Conservation (phyloP, 176 grass and related monocot genomes). For the Paspalum vaginatum region DNA sequence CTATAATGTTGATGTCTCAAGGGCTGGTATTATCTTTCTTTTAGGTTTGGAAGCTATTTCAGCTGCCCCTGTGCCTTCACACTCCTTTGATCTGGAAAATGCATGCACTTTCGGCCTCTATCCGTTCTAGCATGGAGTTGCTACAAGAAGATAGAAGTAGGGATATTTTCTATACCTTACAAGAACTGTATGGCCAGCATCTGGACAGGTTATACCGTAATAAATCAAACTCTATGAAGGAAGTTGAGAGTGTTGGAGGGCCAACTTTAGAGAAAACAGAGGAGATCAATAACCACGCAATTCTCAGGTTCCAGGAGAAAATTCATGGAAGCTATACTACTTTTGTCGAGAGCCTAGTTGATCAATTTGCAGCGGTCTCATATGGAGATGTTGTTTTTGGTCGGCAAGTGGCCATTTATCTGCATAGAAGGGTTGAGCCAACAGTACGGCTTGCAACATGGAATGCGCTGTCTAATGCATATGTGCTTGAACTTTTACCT, state of each 20-base stretch:
- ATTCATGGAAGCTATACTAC: constrained; percentile 89
- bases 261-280: constrained; percentile 27
- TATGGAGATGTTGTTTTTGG: constrained; percentile 83
- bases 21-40: constrained; percentile 79
- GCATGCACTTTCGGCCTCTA: constrained; percentile 79
- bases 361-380: constrained; percentile 84
- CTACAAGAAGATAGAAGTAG: constrained; percentile 79
- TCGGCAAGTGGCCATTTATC: constrained; percentile 89
- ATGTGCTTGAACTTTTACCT: constrained; percentile 84
- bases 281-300: constrained; percentile 29
- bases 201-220: constrained; percentile 43
- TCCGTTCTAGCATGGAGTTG: constrained; percentile 66
- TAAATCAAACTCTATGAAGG: constrained; percentile 18
- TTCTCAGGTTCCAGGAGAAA: constrained; percentile 79
- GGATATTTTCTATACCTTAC: constrained; percentile 76
- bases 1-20: constrained; percentile 56
- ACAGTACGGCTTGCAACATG: constrained; percentile 66
- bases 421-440: constrained; percentile 71
- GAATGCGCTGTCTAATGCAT: constrained; percentile 69
- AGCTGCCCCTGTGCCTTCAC: constrained; percentile 51
- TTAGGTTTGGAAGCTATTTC: constrained; percentile 78
- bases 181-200: constrained; percentile 76
- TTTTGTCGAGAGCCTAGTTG: constrained; percentile 77
- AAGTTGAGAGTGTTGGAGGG: constrained; percentile 22
- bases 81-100: constrained; percentile 86